Evolutionary conservation across 1,139 yeast genomes (phyloP).

Genomic region (Lodderomyces jiufengensis): DNA sequence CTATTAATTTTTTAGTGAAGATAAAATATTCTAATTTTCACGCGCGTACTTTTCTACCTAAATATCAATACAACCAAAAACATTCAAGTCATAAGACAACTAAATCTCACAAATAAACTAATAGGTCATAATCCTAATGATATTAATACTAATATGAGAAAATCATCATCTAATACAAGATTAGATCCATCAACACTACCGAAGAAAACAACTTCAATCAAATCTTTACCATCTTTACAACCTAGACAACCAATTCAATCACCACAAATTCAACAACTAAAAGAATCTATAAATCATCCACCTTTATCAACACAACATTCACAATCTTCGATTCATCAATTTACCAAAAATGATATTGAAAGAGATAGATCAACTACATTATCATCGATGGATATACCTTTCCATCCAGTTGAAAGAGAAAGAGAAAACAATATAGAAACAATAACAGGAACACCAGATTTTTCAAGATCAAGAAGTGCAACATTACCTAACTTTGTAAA

Average conservation of each 20-base stretch:
- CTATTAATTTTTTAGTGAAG: too few species aligned
- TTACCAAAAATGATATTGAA: constrained; percentile 4
- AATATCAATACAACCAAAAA: too few species aligned
- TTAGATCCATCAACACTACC: constrained; percentile 1
- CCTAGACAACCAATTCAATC: constrained; percentile 1
- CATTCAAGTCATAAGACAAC: too few species aligned
- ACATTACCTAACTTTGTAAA: constrained; percentile 6
- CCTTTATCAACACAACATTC: constrained; percentile 3
- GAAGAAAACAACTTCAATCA: constrained; percentile 2
- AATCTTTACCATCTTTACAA: constrained; percentile 2
- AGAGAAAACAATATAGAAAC: neutral
- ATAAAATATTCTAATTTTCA: too few species aligned
- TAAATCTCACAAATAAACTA: too few species aligned
- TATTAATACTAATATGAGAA: too few species aligned
- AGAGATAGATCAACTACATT: constrained; percentile 19
- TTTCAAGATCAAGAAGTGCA: constrained; percentile 10
- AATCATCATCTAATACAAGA: too few species aligned
- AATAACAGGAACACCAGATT: constrained; percentile 1
- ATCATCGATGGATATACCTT: constrained; percentile 19
- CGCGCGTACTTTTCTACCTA: too few species aligned
- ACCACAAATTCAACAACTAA: neutral
- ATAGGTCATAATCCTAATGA: too few species aligned
- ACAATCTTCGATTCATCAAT: constrained; percentile 2
- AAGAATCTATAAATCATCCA: neutral
- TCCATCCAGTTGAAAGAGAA: constrained; percentile 12